Evolutionary conservation across 2,329 filamentous ascomycete genomes (phyloP), one percentile per base, ranked within the genome.

Genomic region (Fusarium staphyleae): DNA sequence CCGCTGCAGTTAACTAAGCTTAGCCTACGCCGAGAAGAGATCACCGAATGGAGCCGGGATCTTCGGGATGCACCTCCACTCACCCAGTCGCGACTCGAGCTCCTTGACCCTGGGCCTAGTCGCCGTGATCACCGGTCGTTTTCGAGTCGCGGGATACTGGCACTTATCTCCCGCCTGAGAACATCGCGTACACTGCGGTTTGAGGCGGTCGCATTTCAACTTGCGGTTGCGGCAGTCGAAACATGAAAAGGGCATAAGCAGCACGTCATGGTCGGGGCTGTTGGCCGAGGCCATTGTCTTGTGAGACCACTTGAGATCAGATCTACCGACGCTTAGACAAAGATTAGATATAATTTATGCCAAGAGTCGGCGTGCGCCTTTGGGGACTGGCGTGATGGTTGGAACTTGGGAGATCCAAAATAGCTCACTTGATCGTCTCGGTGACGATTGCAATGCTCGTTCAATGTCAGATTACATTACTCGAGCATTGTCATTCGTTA

Each of bases 41-140:
- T n/a, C 4, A 1, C 30, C 28, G 26, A 39, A 8, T 33, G 14
- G 19, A 4, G 15, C 19, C 33, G 33, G 33, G n/a, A 35, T 2
- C 15, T 34, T 19, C 29, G 22, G 28, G 29, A 30, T 39, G 35
- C 10, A 5, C 12, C 15, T 9, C 32, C 3, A 47, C 53, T 51
- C 42, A 70, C 63, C 57, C 19, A 71, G 24, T 19, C 62, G 53
- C 7, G 53, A 58, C 48, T 70, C 66, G 7, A 72, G 48, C 29
- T 70, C 67, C 24, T 62, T 61, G n/a, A 72, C 60, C 10, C 52
- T 64, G 22, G 67, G 67, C n/a, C 68, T 49, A 9, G 65, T 64
- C 4, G 47, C 57, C 3, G 64, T 60, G 13, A 68, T 57, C 1
- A 66, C 55, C 8, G 60, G 62, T 26, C 57, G 41, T 45, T 69